Evolutionary conservation across 495 filamentous ascomycete genomes (phyloP), one percentile per base, ranked within the genome.

Genomic region (Hypoxylon rickii): DNA sequence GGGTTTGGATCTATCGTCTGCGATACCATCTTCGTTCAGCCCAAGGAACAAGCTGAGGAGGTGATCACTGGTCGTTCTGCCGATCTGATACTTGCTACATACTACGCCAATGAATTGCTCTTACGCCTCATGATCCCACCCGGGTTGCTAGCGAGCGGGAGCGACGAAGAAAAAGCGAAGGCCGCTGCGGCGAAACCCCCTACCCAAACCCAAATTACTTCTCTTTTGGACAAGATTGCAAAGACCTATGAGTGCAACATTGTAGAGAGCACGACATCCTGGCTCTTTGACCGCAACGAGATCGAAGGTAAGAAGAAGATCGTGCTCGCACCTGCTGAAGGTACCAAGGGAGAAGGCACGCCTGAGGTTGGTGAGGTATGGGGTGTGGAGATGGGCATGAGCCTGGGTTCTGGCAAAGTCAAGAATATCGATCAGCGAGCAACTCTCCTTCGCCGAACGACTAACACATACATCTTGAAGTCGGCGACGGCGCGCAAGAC

Each of bases 241-340:
- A 89, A 92, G 72, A 82, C 80, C 54, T 97, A 96, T 76, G 92
- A 88, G 55, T 93, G 89, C 80, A 96, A 86, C 59, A 74, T 98
- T 32, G 90, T 98, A 43, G 95, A 98, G 81, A 94, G 90, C 78
- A 98, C 94, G 38, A 98, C 94, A 38, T 92, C 89, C 68, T 97
- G 93, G 91, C 73, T 89, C 31, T 97, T 97, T 68, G 90, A 89
- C 61, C 88, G 89, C 67, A 96, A 97, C 72, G 94, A 97, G 70
- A 98, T 98, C 60, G 94, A 98, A 77, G 88, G 87, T 51, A 89
- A 89, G 79, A 98, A 98, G 86, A 97, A 96, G 84, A 95, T 98
- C 68, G 94, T 98, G 44, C 76, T 98, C 19, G 80, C 89, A 15
- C 91, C 95, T 22, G 88, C 87, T 44, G 89, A 96, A 66, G 83